Percentiles rank a stretch among this genome's conserved stretches.
phyloP scores from a whole-genome alignment of 495 filamentous ascomycete species.

The Pyrenopolyporus hunteri region DNA sequence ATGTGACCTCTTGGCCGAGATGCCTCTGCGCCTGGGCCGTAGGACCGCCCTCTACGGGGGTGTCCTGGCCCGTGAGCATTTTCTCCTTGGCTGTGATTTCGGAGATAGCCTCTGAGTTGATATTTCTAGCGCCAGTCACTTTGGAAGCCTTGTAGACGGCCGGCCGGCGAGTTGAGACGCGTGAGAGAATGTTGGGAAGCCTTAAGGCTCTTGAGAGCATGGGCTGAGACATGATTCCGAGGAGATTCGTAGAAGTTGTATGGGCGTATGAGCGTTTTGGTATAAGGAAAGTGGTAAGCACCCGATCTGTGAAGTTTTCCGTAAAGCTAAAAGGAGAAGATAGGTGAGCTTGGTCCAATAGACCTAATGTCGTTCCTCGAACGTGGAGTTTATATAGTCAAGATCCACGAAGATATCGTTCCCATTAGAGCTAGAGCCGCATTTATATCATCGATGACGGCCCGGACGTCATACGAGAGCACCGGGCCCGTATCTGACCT shows the following conservation, averaged over 20 bases:
- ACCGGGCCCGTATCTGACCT: slow-evolving; percentile 7
- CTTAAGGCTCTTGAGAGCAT: slow-evolving; percentile 17
- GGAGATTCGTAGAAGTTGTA: not conserved
- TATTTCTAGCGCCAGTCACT: slow-evolving; percentile 10
- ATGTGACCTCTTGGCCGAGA: slow-evolving; percentile 16
- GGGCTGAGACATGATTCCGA: slow-evolving; percentile 23
- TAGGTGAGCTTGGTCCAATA: no score
- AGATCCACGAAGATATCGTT: not conserved
- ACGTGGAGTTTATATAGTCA: not conserved
- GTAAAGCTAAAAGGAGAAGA: no score
- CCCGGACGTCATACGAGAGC: slow-evolving; percentile 3
- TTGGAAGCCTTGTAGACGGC: not conserved
- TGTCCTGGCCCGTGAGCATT: slow-evolving; percentile 21
- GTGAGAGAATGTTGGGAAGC: not conserved
- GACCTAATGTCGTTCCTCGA: no score
- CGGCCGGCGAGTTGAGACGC: not conserved
- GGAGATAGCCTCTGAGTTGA: slow-evolving; percentile 31
- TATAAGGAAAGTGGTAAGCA: no score
- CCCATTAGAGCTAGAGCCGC: not conserved
- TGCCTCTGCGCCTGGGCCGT: slow-evolving; percentile 38
- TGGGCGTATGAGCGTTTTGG: not conserved
- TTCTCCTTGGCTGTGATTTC: slow-evolving; percentile 34
- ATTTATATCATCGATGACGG: slow-evolving; percentile 15
- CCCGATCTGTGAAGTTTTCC: no score
- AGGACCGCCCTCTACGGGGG: slow-evolving; percentile 26